A percentile compares a stretch with the other conserved stretches of the same genome.
These are phyloP conservation scores for Lathyrus sativus DNA, from an alignment of 306 rosid genomes.

Conservation along the genomic window DNA sequence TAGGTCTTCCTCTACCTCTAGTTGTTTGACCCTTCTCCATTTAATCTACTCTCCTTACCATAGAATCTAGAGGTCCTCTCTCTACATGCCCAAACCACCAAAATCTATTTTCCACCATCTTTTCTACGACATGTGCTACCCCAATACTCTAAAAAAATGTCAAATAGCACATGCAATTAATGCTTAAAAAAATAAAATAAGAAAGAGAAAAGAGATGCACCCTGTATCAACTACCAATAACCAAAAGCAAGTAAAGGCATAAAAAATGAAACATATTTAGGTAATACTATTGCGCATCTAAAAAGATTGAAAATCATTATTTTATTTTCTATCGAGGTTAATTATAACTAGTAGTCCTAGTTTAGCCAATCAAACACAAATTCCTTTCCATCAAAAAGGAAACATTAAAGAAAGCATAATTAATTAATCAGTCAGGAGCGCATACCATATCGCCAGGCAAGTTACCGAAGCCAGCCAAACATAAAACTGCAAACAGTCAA, in stretches of 20 bases:
- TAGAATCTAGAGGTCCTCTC: no score
- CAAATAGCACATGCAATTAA: neutral
- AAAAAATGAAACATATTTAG: conserved; percentile 14
- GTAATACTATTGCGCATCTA: neutral
- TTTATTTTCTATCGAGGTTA: conserved; percentile 20
- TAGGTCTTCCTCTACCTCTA: no score
- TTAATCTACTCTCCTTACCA: no score
- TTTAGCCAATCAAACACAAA: conserved; percentile 11
- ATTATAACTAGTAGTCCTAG: conserved; percentile 4
- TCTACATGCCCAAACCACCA: no score
- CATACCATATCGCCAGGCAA: conserved; percentile 97
- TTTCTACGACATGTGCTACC: no score
- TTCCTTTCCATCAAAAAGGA: conserved; percentile 18
- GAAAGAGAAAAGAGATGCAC: conserved; percentile 3
- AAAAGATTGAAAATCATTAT: conserved; percentile 23
- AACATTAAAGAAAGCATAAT: conserved; percentile 30
- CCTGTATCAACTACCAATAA: conserved; percentile 17
- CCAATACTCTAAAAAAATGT: neutral
- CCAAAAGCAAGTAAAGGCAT: conserved; percentile 30
- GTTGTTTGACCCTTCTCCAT: no score
- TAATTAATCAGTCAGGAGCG: conserved; percentile 36
- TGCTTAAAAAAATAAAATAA: neutral
- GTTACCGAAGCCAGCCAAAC: conserved; percentile 96
- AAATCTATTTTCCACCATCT: no score
- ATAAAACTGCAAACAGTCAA: conserved; percentile 74